Evolutionary conservation across 495 filamentous ascomycete species (phyloP), one percentile per base, ranked within the genome.

Genomic region (Neurospora sp.): DNA sequence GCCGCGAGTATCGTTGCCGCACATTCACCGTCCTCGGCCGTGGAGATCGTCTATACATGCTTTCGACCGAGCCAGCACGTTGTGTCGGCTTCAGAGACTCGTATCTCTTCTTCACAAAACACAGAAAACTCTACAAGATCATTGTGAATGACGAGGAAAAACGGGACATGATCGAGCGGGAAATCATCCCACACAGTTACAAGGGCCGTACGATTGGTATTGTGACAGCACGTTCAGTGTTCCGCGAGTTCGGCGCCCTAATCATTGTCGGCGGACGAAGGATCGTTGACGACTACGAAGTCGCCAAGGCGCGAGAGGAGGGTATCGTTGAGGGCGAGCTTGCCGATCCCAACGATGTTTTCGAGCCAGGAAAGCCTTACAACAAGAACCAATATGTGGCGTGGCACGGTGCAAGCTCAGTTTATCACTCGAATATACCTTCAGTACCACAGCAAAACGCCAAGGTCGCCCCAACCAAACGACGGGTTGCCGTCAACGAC

Each of bases 71-170:
- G 77, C 96, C 96, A 5, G 96, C 96, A 28, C 89, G 96, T 72
- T 99, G 96, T 77, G 95, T 97, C 69, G 96, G 96, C 8, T 99
- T 99, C 87, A 86, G 96, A 71, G 96, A 99, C 83, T 96, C 92
- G 72, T 99, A 99, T 80, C 87, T 99, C 19, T 99, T 99, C 86
- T 99, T 99, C 86, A 95, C 94, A 77, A 97, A 97, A 80, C 94
- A 98, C 84, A 92, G 91, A 79, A 89, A 94, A 78, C 90, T 98
- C 24, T 94, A 93, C 86, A 98, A 98, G 84, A 96, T 98, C 78
- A 96, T 97, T 76, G 91, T 97, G 76, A 93, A 93, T 73, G 94
- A 97, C 71, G 91, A 94, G 24, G 93, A 94, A 74, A 98, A 97
- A 83, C 92, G 90, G 70, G 94, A 97, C 78, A 87, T 98, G 80